Percentiles rank a stretch among this genome's conserved stretches.
These are phyloP conservation scores for Ganoderma meredithae DNA, from an alignment of 1,284 basidiomycete species.

Conservation along the genomic window DNA sequence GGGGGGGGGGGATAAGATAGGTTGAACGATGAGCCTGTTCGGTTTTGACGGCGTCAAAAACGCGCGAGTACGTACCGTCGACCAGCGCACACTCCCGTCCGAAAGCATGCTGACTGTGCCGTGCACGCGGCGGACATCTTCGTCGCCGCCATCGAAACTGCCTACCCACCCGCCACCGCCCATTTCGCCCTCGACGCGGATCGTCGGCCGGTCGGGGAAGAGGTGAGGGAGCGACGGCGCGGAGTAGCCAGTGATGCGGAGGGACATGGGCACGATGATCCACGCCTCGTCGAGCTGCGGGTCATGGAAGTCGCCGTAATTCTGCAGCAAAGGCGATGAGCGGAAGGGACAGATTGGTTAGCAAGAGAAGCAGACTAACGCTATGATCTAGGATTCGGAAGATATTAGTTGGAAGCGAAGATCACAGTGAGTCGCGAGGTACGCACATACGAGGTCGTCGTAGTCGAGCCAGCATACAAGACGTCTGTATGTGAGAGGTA, in stretches of 20 bases:
- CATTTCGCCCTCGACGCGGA: constrained; percentile 56
- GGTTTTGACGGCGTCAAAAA: background rate
- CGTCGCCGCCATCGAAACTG: constrained; percentile 3
- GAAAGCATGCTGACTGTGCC: constrained; percentile 60
- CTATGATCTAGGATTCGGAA: constrained; percentile 44
- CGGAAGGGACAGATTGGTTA: background rate
- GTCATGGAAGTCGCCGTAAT: constrained; percentile 39
- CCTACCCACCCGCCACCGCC: constrained; percentile 46
- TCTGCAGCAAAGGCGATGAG: constrained; percentile 25
- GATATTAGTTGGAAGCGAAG: background rate
- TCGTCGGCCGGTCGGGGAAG: constrained; percentile 53
- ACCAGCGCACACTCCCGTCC: constrained; percentile 61
- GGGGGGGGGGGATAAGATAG: background rate
- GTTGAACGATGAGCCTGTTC: background rate
- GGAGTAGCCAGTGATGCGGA: constrained; percentile 54
- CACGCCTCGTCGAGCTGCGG: constrained; percentile 53
- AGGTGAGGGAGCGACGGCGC: constrained; percentile 42
- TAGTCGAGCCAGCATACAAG: constrained; percentile 68
- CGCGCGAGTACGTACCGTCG: constrained; percentile 48
- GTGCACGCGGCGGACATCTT: constrained; percentile 43
- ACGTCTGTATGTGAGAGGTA: constrained; percentile 44
- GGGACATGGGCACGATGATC: constrained; percentile 59
- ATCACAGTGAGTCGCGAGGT: background rate
- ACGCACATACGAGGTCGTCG: constrained; percentile 56
- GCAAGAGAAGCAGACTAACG: constrained; percentile 35